Evolutionary conservation across 345 rosid species (phyloP).

Genomic region (Sonneratia alba): DNA sequence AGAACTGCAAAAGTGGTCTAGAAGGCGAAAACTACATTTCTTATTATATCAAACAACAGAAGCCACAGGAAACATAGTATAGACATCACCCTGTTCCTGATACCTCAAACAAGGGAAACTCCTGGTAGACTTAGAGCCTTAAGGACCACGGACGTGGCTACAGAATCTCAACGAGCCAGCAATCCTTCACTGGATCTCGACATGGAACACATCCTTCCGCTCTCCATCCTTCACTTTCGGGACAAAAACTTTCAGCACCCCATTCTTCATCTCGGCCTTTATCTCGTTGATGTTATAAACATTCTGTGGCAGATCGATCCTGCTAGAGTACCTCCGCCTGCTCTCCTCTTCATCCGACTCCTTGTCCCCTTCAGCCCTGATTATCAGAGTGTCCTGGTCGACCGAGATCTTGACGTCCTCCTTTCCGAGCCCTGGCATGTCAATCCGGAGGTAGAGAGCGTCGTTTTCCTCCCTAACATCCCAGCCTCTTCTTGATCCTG

Average conservation of each 20-base stretch:
- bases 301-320: slow-evolving; percentile 32
- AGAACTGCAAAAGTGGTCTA: no score
- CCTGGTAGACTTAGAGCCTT: neutral
- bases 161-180: neutral
- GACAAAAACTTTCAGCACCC: slow-evolving; percentile 55
- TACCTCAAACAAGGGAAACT: neutral
- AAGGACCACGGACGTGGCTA: neutral
- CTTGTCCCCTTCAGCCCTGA: slow-evolving; percentile 44
- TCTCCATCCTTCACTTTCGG: slow-evolving; percentile 62
- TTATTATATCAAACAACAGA: no score
- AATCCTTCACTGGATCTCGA: slow-evolving; percentile 25
- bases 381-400: slow-evolving; percentile 48
- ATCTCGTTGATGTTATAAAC: slow-evolving; percentile 34
- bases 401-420: slow-evolving; percentile 29
- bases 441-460: slow-evolving; percentile 16
- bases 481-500: slow-evolving; percentile 31
- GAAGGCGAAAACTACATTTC: no score
- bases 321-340: slow-evolving; percentile 38
- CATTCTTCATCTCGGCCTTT: slow-evolving; percentile 84
- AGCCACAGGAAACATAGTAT: no score
- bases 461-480: slow-evolving; percentile 38
- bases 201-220: slow-evolving; percentile 32
- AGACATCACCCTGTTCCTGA: no score
- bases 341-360: slow-evolving; percentile 27
- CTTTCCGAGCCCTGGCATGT: slow-evolving; percentile 38